phyloP scores from a whole-genome alignment of 2,329 filamentous ascomycete genomes.

The Monosporascus sp. region DNA sequence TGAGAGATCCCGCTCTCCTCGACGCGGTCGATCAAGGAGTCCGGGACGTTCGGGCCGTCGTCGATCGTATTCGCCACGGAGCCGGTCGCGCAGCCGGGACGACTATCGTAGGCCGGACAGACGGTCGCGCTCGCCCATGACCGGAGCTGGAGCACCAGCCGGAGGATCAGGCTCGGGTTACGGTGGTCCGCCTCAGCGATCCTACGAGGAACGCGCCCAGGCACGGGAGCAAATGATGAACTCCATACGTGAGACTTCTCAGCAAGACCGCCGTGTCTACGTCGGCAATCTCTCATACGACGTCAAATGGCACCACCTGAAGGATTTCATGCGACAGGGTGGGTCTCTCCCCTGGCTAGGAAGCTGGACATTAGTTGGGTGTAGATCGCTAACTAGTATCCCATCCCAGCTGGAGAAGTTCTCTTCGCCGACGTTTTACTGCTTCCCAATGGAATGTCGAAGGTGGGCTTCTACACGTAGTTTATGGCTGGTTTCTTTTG shows the following conservation, averaged over 20 bases:
- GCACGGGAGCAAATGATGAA: constrained; percentile 96
- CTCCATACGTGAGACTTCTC: constrained; percentile 86
- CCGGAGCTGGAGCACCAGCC: constrained; percentile 61
- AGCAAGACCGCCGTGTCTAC: constrained; percentile 98
- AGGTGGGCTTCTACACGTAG: constrained; percentile 96
- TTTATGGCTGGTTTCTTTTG: constrained; percentile 76
- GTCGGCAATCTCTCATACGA: constrained; percentile 98
- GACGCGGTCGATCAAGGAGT: constrained; percentile 78
- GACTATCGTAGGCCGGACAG: constrained; percentile 70
- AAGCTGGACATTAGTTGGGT: constrained; percentile 17
- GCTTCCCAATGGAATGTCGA: constrained; percentile 99
- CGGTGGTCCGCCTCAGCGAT: constrained; percentile 64
- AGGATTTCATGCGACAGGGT: constrained; percentile 99
- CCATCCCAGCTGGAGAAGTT: constrained; percentile 82
- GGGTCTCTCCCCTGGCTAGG: constrained; percentile 33
- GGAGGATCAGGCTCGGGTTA: constrained; percentile 66
- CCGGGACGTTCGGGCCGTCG: constrained; percentile 63
- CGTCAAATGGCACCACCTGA: constrained; percentile 99
- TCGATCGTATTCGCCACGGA: constrained; percentile 73
- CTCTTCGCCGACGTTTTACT: constrained; percentile 98
- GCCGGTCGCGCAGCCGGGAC: constrained; percentile 72
- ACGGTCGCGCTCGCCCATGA: constrained; percentile 84
- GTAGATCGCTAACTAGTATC: constrained; percentile 32
- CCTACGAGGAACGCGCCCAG: constrained; percentile 74
- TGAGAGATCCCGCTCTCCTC: constrained; percentile 76